Evolutionary conservation across 495 filamentous ascomycete genomes (phyloP).

Genomic region (Xylaria flabelliformis): DNA sequence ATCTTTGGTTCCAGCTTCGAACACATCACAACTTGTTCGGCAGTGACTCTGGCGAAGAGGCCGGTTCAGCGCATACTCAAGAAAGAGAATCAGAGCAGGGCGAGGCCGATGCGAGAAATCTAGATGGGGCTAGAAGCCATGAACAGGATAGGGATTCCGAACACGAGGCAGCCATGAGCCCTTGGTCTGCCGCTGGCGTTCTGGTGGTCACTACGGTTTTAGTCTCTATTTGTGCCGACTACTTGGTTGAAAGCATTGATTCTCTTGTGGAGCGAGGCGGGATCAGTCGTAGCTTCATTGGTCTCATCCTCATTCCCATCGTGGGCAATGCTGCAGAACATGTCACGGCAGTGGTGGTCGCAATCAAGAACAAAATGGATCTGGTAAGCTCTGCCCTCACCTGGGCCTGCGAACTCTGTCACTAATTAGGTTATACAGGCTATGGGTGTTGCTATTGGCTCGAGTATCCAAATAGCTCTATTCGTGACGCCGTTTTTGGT

Average conservation of each 20-base stretch:
- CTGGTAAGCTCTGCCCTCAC: slow-evolving; percentile 47
- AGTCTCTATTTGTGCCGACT: slow-evolving; percentile 93
- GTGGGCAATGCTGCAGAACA: slow-evolving; percentile 98
- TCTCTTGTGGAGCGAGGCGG: slow-evolving; percentile 79
- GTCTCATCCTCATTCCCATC: slow-evolving; percentile 92
- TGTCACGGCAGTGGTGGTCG: slow-evolving; percentile 91
- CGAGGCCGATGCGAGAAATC: slow-evolving; percentile 39
- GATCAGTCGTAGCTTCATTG: slow-evolving; percentile 96
- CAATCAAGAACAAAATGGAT: slow-evolving; percentile 97
- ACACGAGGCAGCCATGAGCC: slow-evolving; percentile 65
- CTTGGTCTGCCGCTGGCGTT: slow-evolving; percentile 73
- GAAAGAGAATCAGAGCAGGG: slow-evolving; percentile 33
- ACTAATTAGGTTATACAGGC: slow-evolving; percentile 52
- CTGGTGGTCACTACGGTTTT: slow-evolving; percentile 79
- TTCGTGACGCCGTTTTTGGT: slow-evolving; percentile 91
- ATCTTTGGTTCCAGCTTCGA: slow-evolving; percentile 87
- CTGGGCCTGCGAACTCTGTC: too few relatives aligned
- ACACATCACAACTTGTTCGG: slow-evolving; percentile 86
- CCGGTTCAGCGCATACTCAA: slow-evolving; percentile 19
- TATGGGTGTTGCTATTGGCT: slow-evolving; percentile 92
- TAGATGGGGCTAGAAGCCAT: slow-evolving; percentile 30
- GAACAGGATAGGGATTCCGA: slow-evolving; percentile 54
- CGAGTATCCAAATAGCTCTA: slow-evolving; percentile 91
- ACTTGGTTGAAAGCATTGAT: slow-evolving; percentile 92
- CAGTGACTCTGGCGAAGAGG: slow-evolving; percentile 53